phyloP scores from a whole-genome alignment of 2,329 filamentous ascomycete genomes.

The Clarireedia homoeocarpa region DNA sequence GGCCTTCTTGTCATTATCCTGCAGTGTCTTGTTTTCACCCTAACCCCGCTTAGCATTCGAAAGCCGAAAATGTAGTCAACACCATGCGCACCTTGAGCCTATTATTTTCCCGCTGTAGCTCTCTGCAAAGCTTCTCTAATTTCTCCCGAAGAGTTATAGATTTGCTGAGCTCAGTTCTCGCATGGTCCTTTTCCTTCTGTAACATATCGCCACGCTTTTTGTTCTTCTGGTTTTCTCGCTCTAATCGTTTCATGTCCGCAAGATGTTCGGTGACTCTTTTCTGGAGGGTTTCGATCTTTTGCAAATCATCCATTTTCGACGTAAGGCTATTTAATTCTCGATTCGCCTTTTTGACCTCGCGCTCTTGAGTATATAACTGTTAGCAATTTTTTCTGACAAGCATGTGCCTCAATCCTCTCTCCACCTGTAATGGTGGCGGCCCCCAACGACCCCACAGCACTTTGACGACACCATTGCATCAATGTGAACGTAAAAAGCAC shows the following conservation, averaged over 20 bases:
- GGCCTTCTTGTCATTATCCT: constrained; percentile 77
- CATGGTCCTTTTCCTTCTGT: constrained; percentile 93
- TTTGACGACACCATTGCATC: neutral
- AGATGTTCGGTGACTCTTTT: constrained; percentile 88
- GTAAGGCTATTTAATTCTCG: constrained; percentile 83
- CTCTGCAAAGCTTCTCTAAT: constrained; percentile 88
- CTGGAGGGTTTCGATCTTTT: constrained; percentile 83
- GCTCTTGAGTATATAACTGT: constrained; percentile 49
- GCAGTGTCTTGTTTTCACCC: constrained; percentile 89
- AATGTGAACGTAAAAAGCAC: neutral
- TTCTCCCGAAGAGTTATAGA: constrained; percentile 90
- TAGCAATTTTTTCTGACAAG: constrained; percentile 9
- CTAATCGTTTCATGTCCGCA: constrained; percentile 89
- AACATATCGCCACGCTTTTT: constrained; percentile 91
- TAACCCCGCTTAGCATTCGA: constrained; percentile 30
- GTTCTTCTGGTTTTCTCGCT: constrained; percentile 89
- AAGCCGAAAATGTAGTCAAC: constrained; percentile 4
- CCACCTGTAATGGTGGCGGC: constrained; percentile 17
- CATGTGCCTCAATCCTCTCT: constrained; percentile 17
- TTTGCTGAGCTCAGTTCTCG: constrained; percentile 81
- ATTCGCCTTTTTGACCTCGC: constrained; percentile 89
- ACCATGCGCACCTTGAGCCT: constrained; percentile 71
- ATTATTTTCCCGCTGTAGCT: constrained; percentile 95
- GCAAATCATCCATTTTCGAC: constrained; percentile 84
- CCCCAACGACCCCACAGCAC: neutral